Evolutionary conservation across 1,284 basidiomycete species (phyloP), one percentile per base, ranked within the genome.

Genomic region (Cryptococcus amylolentus): DNA sequence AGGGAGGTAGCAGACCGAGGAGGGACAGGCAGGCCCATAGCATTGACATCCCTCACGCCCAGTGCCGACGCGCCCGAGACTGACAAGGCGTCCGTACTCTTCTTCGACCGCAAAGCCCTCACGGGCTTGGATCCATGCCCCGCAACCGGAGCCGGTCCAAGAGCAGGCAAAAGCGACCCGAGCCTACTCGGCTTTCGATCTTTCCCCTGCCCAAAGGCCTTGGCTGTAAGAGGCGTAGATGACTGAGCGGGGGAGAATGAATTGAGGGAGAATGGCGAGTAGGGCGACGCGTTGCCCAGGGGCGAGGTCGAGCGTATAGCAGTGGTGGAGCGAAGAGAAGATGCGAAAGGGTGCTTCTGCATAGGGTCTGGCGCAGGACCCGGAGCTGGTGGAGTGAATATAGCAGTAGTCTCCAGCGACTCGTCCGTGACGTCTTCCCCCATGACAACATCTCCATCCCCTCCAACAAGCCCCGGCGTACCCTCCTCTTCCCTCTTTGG

Each of bases 401-500:
- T 43, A 8, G 14, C 39, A 10, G 41, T 51, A n/a, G 14, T 13
- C 4, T 51, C 50, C 39, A 51, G 12, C 5, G 50, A 41, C 41
- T 51, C 50, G 27, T 51, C 50, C 7, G 14, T 37, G 18, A 31
- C 35, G 8, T 12, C 50, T 23, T 28, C 31, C 7, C 14, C 50
- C 40, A 42, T 31, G 4, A 12, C 41, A 13, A 42, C 42, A 13
- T 43, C 50, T 40, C 26, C 23, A 31, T 38, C 47, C 5, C 28
- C 18, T 57, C 52, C n/a, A 9, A 42, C 16, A 9, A 42, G 7
- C 41, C 41, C 41, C 23, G 41, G 41, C 9, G 41, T 42, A 42
- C 12, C 41, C n/a, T 42, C 41, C n/a, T 42, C 41, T 6, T 52
- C 51, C 12, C 54, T 44, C 51, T 62, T 65, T 14, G 66, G 66